Evolutionary conservation across 768 basidiomycete species (phyloP).

Genomic region (Lactifluus echinatus): DNA sequence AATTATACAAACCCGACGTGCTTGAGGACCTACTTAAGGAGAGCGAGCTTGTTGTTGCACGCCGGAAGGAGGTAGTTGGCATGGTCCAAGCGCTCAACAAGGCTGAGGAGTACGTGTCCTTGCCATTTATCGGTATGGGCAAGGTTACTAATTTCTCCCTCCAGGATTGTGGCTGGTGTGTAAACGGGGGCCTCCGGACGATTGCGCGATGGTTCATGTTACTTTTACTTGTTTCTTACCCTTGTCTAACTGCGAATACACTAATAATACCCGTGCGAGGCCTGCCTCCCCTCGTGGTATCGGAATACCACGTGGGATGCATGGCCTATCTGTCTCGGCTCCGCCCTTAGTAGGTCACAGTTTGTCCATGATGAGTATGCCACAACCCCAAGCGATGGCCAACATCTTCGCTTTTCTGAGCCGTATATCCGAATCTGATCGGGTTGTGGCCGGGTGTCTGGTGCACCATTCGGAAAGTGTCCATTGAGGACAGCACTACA

Average conservation of each 20-base stretch:
- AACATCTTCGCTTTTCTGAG: background rate
- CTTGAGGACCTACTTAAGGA: slow-evolving; percentile 93
- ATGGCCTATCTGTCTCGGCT: background rate
- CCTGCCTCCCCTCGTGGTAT: background rate
- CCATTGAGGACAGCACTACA: background rate
- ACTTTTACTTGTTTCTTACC: slow-evolving; percentile 1
- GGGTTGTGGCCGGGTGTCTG: background rate
- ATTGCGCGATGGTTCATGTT: background rate
- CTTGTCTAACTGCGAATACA: slow-evolving; percentile 17
- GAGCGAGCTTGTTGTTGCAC: slow-evolving; percentile 79
- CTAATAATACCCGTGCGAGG: slow-evolving; percentile 20
- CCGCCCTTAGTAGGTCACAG: background rate
- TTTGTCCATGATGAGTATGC: background rate
- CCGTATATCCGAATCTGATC: background rate
- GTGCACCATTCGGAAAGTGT: background rate
- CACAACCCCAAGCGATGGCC: background rate
- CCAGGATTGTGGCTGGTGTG: slow-evolving; percentile 58
- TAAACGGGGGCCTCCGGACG: slow-evolving; percentile 20
- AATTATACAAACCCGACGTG: slow-evolving; percentile 95
- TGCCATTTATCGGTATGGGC: background rate
- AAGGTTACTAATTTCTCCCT: slow-evolving; percentile 12
- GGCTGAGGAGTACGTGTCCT: slow-evolving; percentile 77
- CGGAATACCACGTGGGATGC: background rate
- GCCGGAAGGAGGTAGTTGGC: slow-evolving; percentile 87
- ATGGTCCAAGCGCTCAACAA: slow-evolving; percentile 95